Evolutionary conservation across 129 eudicot species (phyloP).

Genomic region (Apium graveolens): DNA sequence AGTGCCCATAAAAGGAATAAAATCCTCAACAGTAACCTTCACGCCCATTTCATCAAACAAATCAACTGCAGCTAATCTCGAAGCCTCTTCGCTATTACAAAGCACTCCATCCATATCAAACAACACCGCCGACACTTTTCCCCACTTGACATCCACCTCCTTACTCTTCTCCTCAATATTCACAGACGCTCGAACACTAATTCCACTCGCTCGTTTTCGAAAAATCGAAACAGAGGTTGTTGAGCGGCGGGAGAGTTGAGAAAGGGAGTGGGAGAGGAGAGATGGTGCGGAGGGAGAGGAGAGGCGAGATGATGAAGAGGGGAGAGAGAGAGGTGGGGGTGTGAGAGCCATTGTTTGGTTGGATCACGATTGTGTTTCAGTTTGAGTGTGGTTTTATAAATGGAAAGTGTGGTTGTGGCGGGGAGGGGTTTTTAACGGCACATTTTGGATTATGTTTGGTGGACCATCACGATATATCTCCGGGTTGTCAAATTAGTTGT

Average conservation of each 20-base stretch:
- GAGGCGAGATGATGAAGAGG: background rate
- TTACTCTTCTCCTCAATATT: conserved; percentile 36
- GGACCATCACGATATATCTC: background rate
- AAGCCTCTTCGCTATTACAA: conserved; percentile 85
- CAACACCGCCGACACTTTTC: conserved; percentile 88
- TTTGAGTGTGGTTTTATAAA: background rate
- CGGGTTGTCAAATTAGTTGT: no score
- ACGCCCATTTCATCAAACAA: conserved; percentile 92
- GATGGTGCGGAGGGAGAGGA: background rate
- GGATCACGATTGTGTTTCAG: no score
- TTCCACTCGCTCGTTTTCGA: background rate
- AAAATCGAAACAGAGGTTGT: background rate
- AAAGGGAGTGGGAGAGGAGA: background rate
- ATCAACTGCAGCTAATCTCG: conserved; percentile 81
- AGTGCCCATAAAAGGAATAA: conserved; percentile 91
- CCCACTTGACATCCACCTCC: conserved; percentile 45
- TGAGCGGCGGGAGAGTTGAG: background rate
- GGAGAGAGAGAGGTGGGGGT: background rate
- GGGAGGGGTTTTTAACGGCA: background rate
- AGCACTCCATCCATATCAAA: conserved; percentile 99
- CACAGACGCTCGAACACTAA: conserved; percentile 30
- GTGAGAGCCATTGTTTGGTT: background rate
- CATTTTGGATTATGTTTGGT: conserved; percentile 1
- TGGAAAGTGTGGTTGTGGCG: background rate
- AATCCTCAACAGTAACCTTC: conserved; percentile 66